A percentile compares a stretch with the other conserved stretches of the same genome.
phyloP scores from a whole-genome alignment of 129 eudicot species.

The Escallonia rubra region DNA sequence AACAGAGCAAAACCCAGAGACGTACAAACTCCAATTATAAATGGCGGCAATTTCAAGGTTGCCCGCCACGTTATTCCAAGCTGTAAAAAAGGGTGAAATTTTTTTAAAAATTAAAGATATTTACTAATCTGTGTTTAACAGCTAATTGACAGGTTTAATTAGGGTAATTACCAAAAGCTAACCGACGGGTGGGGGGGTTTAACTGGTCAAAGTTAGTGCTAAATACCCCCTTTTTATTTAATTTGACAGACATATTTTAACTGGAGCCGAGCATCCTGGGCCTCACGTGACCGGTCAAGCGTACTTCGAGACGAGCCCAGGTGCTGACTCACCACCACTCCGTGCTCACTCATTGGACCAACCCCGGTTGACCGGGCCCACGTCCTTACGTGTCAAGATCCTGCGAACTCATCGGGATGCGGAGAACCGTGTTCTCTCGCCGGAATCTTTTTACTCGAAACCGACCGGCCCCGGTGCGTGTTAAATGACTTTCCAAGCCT shows the following conservation, averaged over 20 bases:
- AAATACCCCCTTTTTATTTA: conserved; percentile 3
- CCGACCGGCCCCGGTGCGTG: conserved; percentile 21
- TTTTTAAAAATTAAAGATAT: background rate
- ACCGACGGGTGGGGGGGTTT: too few species aligned
- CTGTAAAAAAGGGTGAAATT: conserved; percentile 32
- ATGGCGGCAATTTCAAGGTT: conserved; percentile 73
- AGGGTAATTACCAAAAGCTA: too few species aligned
- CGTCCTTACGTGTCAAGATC: conserved; percentile 40
- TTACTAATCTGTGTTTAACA: background rate
- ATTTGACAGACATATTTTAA: conserved; percentile 62
- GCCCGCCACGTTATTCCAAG: conserved; percentile 62
- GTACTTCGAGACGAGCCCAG: conserved; percentile 35
- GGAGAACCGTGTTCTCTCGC: conserved; percentile 28
- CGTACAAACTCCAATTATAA: conserved; percentile 50
- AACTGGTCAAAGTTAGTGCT: conserved; percentile 36
- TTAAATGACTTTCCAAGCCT: background rate
- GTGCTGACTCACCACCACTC: conserved; percentile 57
- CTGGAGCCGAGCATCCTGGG: conserved; percentile 93
- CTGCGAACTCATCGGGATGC: conserved; percentile 23
- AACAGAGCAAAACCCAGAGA: conserved; percentile 66
- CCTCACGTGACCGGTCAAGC: conserved; percentile 82
- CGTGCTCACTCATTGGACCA: conserved; percentile 67
- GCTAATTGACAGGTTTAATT: too few species aligned
- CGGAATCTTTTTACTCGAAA: conserved; percentile 23
- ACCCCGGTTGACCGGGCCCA: conserved; percentile 23